Evolutionary conservation across 2,329 filamentous ascomycete species (phyloP).

Genomic region (Fusarium bactridioides): DNA sequence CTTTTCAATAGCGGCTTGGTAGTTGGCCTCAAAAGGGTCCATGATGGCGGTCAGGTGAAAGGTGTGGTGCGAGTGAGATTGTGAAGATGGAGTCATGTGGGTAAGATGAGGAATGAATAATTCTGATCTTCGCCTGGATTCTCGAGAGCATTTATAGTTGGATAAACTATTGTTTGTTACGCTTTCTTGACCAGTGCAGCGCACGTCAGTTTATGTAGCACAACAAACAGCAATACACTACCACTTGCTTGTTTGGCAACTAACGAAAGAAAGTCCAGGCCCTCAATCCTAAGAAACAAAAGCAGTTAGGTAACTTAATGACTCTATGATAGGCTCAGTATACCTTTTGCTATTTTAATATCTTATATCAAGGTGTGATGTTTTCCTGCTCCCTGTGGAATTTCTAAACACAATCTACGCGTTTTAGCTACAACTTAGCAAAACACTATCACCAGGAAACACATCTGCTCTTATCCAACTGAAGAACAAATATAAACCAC

Average conservation of each 20-base stretch:
- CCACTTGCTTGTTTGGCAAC: not conserved
- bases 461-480: not conserved
- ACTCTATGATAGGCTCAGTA: fast-evolving
- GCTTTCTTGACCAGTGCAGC: not conserved
- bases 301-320: not conserved
- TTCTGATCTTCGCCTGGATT: not conserved
- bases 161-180: not conserved
- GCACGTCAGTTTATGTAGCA: not conserved
- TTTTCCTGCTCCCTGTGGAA: not conserved
- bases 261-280: not conserved
- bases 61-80: not conserved
- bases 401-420: not conserved
- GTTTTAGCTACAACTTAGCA: too few species aligned
- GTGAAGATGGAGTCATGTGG: too few species aligned
- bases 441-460: fast-evolving
- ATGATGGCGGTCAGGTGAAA: not conserved
- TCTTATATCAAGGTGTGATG: not conserved
- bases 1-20: not conserved
- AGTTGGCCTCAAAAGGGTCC: not conserved
- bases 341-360: too few species aligned
- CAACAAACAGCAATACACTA: not conserved
- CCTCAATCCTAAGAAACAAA: fast-evolving
- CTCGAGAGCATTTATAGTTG: not conserved
- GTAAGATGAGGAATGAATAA: not conserved
- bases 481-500: not conserved